Base-by-base conservation (phyloP, 2,329 filamentous ascomycete species). In the Ceratocystis variospora region DNA sequence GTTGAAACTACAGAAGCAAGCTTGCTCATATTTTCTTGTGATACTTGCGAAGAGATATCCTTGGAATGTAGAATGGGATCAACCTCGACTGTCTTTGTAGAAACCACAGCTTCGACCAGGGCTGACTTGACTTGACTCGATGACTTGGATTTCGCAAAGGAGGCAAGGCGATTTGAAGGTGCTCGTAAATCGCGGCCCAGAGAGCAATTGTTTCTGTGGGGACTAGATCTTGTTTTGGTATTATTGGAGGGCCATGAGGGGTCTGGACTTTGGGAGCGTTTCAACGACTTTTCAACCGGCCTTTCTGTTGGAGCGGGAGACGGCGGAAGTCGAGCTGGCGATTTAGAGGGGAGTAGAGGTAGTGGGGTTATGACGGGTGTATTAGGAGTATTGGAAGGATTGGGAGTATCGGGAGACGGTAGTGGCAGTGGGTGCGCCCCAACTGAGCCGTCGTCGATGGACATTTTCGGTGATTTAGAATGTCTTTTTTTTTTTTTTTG, bases 241-340 rank as follows among this genome's bases (percentile, higher is more conserved):
- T 67, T 67, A 33, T 53, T 64, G 57, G 48, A 31, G 37, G 65
- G 48, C 61, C 61, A 63, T 63, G 17, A 57, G 41, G 15, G 3
- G 12, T 63, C 65, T 10, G 66, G 66, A 28, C 66, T 67, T 15
- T 57, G 44, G 15, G 62, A 62, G 22, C 66, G 62, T 46, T 67
- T 67, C 17, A 65, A 55, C 5, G 62, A 44, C 25, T 57, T 55
- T 41, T 64, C 62, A 41, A 28, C 53, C 5, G 66, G 50, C 25
- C 50, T 55, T 41, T 64, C 62, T 50, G 46, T 62, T 22, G 33
- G 62, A 17, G 62, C 53, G 6, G 66, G 63, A 17, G 63, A 67
- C 19, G 62, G 62, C 5, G 62, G 55, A 15, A 63, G 37, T 22
- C 62, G 64, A 53, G 48, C n/a, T 22, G 63, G n/a, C 2, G 48